A percentile compares a stretch with the other conserved stretches of the same genome.
These are phyloP conservation scores for Pythium phragmitis DNA, from an alignment of 352 stramenopile species.

Conservation along the genomic window DNA sequence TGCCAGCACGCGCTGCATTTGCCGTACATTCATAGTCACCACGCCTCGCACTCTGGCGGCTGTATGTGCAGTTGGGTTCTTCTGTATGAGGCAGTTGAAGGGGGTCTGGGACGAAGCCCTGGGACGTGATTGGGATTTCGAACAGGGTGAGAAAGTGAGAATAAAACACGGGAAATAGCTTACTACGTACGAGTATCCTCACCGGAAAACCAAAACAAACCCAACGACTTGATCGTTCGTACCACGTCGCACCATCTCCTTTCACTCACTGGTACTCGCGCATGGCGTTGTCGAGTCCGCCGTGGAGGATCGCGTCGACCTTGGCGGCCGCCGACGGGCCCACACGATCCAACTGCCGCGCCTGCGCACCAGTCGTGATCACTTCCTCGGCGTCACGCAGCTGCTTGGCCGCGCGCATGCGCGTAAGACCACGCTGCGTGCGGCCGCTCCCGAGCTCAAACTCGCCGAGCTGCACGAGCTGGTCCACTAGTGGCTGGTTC, in stretches of 20 bases:
- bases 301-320: slow-evolving; percentile 55
- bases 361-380: slow-evolving; percentile 61
- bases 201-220: background rate
- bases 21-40: slow-evolving; percentile 53
- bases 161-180: background rate
- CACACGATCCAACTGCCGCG: slow-evolving; percentile 46
- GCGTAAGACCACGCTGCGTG: slow-evolving; percentile 51
- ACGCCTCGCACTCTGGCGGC: background rate
- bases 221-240: background rate
- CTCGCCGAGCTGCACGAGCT: slow-evolving; percentile 54
- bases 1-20: slow-evolving; percentile 57
- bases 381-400: slow-evolving; percentile 40
- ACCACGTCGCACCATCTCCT: background rate
- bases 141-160: background rate
- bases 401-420: slow-evolving; percentile 59
- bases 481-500: slow-evolving; percentile 65
- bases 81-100: slow-evolving; percentile 9
- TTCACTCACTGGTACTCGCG: slow-evolving; percentile 42
- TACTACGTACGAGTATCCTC: background rate
- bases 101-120: slow-evolving; percentile 1
- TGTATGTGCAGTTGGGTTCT: too few relatives aligned
- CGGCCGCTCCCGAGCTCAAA: slow-evolving; percentile 49
- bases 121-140: background rate
- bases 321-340: slow-evolving; percentile 50
- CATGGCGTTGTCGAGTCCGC: slow-evolving; percentile 43